Conservation (phyloP, 306 rosid genomes). For the Dalbergia cochinchinensis region DNA sequence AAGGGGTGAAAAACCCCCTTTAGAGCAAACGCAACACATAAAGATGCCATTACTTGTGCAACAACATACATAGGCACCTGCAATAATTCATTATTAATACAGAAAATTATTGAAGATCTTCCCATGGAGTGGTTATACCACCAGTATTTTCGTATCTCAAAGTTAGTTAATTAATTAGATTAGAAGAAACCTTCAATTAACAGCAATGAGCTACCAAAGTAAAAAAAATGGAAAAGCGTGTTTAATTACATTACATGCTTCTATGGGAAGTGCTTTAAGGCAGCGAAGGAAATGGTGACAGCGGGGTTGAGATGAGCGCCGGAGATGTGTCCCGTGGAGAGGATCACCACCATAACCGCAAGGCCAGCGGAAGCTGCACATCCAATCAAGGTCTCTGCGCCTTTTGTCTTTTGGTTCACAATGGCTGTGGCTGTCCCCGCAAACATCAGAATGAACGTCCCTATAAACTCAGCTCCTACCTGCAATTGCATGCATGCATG, state of each 20-base stretch:
- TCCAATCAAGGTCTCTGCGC: constrained; percentile 72
- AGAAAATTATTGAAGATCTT: no score
- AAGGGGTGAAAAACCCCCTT: constrained; percentile 76
- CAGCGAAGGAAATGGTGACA: constrained; percentile 87
- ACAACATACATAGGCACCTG: constrained; percentile 86
- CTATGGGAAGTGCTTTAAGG: constrained; percentile 90
- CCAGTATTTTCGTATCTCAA: no score
- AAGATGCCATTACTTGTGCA: constrained; percentile 76
- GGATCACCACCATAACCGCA: constrained; percentile 77
- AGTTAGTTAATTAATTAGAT: no score
- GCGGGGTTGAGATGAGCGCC: constrained; percentile 96
- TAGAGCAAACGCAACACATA: constrained; percentile 76
- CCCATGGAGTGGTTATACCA: no score
- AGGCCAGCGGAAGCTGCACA: constrained; percentile 79
- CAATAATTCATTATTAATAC: not conserved
- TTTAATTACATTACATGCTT: constrained; percentile 56
- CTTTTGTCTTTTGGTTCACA: constrained; percentile 73
- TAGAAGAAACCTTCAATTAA: no score
- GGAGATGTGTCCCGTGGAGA: constrained; percentile 87
- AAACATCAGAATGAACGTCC: constrained; percentile 78
- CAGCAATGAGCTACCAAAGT: no score
- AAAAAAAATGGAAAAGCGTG: not conserved
- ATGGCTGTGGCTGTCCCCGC: constrained; percentile 80
- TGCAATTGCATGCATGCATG: constrained; percentile 12
- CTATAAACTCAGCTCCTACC: constrained; percentile 97